phyloP scores from a whole-genome alignment of 2,329 filamentous ascomycete genomes.

The Stachybotrys chartarum region DNA sequence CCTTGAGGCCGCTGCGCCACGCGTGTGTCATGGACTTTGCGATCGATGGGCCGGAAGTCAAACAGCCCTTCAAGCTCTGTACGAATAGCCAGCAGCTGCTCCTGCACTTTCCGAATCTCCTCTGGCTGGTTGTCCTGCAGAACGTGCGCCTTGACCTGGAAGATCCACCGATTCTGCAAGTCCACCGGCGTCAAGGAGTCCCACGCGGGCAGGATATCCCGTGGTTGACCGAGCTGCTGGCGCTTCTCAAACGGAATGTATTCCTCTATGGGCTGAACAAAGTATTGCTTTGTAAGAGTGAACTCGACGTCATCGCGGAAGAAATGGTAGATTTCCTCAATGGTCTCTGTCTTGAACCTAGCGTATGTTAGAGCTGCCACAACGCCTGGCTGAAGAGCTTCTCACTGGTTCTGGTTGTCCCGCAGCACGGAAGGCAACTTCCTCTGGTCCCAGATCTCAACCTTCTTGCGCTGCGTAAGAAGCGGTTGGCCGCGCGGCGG shows the following conservation, averaged over 20 bases:
- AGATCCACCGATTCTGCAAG: constrained; percentile 43
- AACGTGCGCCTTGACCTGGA: constrained; percentile 47
- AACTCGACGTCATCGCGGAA: constrained; percentile 50
- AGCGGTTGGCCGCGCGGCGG: constrained; percentile 38
- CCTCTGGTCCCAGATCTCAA: constrained; percentile 47
- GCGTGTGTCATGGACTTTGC: constrained; percentile 46
- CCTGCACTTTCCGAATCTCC: constrained; percentile 46
- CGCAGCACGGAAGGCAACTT: constrained; percentile 39
- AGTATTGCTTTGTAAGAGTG: constrained; percentile 40
- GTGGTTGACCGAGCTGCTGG: constrained; percentile 9
- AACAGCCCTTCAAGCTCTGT: constrained; percentile 44
- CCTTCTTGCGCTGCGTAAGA: constrained; percentile 45
- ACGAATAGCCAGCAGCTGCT: constrained; percentile 39
- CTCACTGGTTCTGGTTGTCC: constrained; percentile 45
- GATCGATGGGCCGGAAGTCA: constrained; percentile 43
- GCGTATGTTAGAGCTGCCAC: constrained; percentile 5
- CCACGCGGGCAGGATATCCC: constrained; percentile 35
- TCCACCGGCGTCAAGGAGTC: constrained; percentile 40
- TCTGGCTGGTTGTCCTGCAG: constrained; percentile 51
- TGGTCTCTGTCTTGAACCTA: constrained; percentile 45
- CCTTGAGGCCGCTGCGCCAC: constrained; percentile 29
- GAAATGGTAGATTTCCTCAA: constrained; percentile 48
- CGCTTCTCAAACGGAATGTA: constrained; percentile 23
- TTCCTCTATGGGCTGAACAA: constrained; percentile 23
- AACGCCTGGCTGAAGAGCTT: fast-evolving